Conservation (phyloP, 1,139 yeast genomes). For the Blastobotrys apis region DNA sequence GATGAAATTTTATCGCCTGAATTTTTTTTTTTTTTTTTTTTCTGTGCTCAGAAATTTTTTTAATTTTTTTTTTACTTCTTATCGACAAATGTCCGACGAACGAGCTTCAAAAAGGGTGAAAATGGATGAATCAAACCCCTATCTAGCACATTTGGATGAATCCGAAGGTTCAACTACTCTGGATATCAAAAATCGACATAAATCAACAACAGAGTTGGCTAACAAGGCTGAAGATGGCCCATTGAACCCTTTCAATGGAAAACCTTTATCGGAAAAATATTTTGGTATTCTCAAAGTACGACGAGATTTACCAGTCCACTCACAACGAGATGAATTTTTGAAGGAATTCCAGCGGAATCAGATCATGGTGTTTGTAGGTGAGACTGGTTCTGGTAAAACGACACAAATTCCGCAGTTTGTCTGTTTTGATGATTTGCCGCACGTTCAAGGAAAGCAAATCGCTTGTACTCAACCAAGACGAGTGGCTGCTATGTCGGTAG, state of each 20-base stretch:
- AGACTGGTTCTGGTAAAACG: conserved; percentile 97
- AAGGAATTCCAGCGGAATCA: conserved; percentile 79
- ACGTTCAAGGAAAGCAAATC: conserved; percentile 68
- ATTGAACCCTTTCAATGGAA: conserved; percentile 76
- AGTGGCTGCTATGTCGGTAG: conserved; percentile 98
- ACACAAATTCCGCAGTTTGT: conserved; percentile 97
- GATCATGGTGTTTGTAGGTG: conserved; percentile 97
- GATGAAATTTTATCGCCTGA: background rate
- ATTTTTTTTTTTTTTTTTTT: conserved; percentile 10
- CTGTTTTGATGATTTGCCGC: conserved; percentile 87
- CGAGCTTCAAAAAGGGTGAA: conserved; percentile 17
- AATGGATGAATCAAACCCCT: conserved; percentile 26
- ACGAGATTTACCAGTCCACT: conserved; percentile 88
- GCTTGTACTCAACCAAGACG: conserved; percentile 98
- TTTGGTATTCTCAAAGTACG: conserved; percentile 72
- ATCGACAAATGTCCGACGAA: conserved; percentile 9
- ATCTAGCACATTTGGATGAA: conserved; percentile 30
- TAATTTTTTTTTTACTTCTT: background rate
- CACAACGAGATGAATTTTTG: conserved; percentile 86
- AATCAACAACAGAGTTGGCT: conserved; percentile 74
- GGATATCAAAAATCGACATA: conserved; percentile 40
- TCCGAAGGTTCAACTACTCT: conserved; percentile 8
- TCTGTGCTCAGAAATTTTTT: too few species aligned
- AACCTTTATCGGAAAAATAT: conserved; percentile 56
- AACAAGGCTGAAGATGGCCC: conserved; percentile 56